phyloP scores from a whole-genome alignment of 805 yeast genomes.

The Komagataella populi region DNA sequence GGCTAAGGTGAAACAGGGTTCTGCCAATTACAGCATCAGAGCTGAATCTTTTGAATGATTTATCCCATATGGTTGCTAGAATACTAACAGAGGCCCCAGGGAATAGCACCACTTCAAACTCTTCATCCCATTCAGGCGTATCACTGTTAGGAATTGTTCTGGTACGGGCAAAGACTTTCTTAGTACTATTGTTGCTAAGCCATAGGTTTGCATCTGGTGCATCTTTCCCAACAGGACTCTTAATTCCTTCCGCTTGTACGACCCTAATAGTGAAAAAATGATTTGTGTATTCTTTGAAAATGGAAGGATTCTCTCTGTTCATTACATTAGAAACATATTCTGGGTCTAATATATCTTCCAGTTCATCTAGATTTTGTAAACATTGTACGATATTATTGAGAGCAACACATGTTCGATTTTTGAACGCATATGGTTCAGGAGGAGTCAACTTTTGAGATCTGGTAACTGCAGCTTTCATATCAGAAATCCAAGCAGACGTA shows the following conservation, averaged over 20 bases:
- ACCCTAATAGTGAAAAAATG: slow-evolving; percentile 1
- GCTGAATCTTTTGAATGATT: slow-evolving; percentile 24
- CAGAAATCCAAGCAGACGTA: slow-evolving; percentile 30
- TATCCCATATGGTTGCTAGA: slow-evolving; percentile 39
- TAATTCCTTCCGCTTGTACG: neutral
- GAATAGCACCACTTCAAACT: slow-evolving; percentile 10
- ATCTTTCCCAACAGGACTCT: neutral
- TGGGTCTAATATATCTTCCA: slow-evolving; percentile 47
- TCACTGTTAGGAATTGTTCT: slow-evolving; percentile 43
- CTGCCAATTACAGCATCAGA: slow-evolving; percentile 58
- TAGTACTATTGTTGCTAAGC: neutral
- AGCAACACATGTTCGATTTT: slow-evolving; percentile 56
- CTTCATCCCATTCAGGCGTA: slow-evolving; percentile 82
- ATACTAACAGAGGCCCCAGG: neutral
- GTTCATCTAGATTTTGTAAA: slow-evolving; percentile 28
- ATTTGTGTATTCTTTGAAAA: slow-evolving; percentile 4
- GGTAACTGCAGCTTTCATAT: slow-evolving; percentile 35
- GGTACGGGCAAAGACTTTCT: slow-evolving; percentile 28
- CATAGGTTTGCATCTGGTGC: neutral
- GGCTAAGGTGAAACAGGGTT: slow-evolving; percentile 44
- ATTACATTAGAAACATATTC: slow-evolving; percentile 35
- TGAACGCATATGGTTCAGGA: slow-evolving; percentile 45
- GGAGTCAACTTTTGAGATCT: slow-evolving; percentile 20
- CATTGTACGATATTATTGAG: slow-evolving; percentile 51
- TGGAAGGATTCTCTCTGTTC: slow-evolving; percentile 8